Evolutionary conservation across 108 stramenopile species (phyloP).

Genomic region (Fragilaria radians): DNA sequence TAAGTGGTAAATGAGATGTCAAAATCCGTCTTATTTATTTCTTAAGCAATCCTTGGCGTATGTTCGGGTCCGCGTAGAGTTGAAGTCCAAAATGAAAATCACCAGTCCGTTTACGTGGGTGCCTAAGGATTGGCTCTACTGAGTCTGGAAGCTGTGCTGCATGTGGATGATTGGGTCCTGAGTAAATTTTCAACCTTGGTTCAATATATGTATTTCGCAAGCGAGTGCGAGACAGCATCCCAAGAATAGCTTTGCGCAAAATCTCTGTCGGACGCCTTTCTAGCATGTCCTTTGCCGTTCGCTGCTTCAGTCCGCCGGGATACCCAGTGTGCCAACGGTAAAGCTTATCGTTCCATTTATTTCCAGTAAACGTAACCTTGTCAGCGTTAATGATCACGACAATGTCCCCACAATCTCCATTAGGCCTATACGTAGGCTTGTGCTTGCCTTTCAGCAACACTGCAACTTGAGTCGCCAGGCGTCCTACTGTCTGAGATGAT

Average conservation of each 20-base stretch:
- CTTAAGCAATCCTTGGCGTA: too few species aligned
- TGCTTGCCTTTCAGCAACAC: conserved; percentile 90
- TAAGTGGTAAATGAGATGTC: too few species aligned
- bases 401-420: conserved; percentile 90
- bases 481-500: conserved; percentile 82
- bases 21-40: too few species aligned
- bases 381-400: conserved; percentile 92
- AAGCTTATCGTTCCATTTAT: conserved; percentile 88
- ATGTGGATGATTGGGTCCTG: conserved; percentile 77
- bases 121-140: conserved; percentile 20
- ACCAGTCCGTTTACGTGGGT: conserved; percentile 46
- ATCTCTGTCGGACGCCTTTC: conserved; percentile 76
- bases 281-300: conserved; percentile 74
- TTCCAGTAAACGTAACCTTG: conserved; percentile 85
- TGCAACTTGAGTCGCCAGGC: conserved; percentile 85
- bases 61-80: too few species aligned
- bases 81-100: conserved; percentile 64
- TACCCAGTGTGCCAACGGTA: too few species aligned
- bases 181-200: conserved; percentile 75
- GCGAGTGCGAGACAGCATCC: conserved; percentile 80
- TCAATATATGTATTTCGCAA: conserved; percentile 76
- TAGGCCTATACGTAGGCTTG: conserved; percentile 91
- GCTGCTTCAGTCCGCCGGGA: conserved; percentile 90
- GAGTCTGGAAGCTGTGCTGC: conserved; percentile 53
- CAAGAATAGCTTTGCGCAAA: conserved; percentile 74